These are phyloP conservation scores for Cyberlindnera subsufficiens DNA, from an alignment of 805 yeast genomes.

Conservation along the genomic window DNA sequence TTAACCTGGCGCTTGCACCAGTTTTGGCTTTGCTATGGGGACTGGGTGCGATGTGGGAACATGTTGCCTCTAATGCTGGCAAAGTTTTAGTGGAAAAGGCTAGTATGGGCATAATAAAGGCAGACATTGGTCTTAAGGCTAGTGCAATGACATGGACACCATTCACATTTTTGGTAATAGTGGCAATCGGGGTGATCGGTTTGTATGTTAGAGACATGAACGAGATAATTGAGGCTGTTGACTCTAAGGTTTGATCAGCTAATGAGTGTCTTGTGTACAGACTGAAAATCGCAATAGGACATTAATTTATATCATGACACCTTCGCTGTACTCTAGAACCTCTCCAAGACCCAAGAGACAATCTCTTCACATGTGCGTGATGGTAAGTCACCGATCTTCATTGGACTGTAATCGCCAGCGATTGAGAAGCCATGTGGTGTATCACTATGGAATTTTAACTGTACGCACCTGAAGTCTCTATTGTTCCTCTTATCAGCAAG, in stretches of 20 bases:
- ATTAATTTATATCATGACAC: background rate
- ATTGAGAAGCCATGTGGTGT: slow-evolving; percentile 38
- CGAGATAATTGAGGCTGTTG: slow-evolving; percentile 16
- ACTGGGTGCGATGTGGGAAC: slow-evolving; percentile 57
- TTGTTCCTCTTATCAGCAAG: slow-evolving; percentile 7
- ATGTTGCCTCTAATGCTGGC: slow-evolving; percentile 47
- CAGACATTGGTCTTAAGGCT: slow-evolving; percentile 44
- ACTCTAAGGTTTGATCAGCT: slow-evolving; percentile 12
- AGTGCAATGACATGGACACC: slow-evolving; percentile 57
- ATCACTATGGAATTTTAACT: slow-evolving; percentile 17
- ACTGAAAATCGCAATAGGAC: background rate
- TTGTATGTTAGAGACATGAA: slow-evolving; percentile 30
- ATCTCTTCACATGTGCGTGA: slow-evolving; percentile 13
- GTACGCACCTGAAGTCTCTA: slow-evolving; percentile 9
- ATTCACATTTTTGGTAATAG: slow-evolving; percentile 41
- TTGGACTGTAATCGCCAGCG: slow-evolving; percentile 32
- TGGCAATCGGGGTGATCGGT: slow-evolving; percentile 32
- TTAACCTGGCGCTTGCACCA: slow-evolving; percentile 28
- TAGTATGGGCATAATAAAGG: slow-evolving; percentile 43
- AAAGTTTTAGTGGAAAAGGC: slow-evolving; percentile 38
- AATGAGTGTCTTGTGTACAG: background rate
- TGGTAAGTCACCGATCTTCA: slow-evolving; percentile 27
- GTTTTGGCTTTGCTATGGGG: slow-evolving; percentile 49
- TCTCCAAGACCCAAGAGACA: slow-evolving; percentile 18
- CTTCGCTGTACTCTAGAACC: slow-evolving; percentile 4